Percentiles rank a stretch among this genome's conserved stretches.
Conservation (phyloP, 306 rosid genomes). For the Castanea sativa region DNA sequence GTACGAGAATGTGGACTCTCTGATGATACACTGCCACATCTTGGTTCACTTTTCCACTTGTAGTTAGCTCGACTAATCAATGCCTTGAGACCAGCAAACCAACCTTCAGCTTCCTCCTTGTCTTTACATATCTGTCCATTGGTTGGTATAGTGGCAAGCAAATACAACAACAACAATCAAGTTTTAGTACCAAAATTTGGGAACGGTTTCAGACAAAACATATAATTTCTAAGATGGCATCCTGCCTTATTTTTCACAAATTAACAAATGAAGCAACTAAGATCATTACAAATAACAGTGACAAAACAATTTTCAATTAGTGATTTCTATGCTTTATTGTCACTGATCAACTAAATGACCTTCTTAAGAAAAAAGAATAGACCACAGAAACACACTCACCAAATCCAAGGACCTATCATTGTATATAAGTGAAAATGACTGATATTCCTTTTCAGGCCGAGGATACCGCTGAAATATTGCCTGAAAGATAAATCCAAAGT, state of each 20-base stretch:
- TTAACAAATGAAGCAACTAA: slow-evolving; percentile 17
- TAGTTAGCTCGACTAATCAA: slow-evolving; percentile 56
- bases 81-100: slow-evolving; percentile 96
- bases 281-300: slow-evolving; percentile 3
- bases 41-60: slow-evolving; percentile 53
- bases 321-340: slow-evolving; percentile 8
- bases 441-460: slow-evolving; percentile 97
- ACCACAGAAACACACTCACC: slow-evolving; percentile 51
- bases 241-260: slow-evolving; percentile 5
- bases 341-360: not conserved
- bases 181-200: too few relatives aligned
- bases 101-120: slow-evolving; percentile 96
- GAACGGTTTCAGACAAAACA: not conserved
- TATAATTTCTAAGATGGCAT: slow-evolving; percentile 7
- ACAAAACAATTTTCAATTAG: slow-evolving; percentile 12
- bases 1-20: slow-evolving; percentile 58
- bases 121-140: slow-evolving; percentile 90
- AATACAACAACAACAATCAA: not conserved
- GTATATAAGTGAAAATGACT: slow-evolving; percentile 88
- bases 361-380: slow-evolving; percentile 9
- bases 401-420: slow-evolving; percentile 87
- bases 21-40: slow-evolving; percentile 49
- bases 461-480: slow-evolving; percentile 95
- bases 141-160: slow-evolving; percentile 26
- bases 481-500: slow-evolving; percentile 48